Percentiles rank a stretch among this genome's conserved stretches.
Conservation (phyloP, 305 asterid genomes). For the Fraxinus latifolia region DNA sequence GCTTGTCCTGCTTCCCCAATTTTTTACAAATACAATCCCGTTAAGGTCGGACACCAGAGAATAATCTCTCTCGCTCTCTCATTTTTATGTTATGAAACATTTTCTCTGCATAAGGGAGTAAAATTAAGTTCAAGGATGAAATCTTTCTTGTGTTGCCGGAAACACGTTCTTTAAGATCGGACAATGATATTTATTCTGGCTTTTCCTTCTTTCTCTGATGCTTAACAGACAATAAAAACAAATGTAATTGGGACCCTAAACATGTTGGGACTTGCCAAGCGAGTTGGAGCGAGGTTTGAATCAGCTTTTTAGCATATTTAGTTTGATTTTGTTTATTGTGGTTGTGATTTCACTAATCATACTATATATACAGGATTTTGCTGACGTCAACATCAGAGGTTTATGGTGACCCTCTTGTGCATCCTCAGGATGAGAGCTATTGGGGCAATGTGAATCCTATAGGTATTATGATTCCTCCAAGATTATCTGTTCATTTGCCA, state of each 20-base stretch:
- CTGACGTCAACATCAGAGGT: conserved; percentile 53
- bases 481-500: neutral
- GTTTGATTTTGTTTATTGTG: neutral
- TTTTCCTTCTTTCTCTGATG: neutral
- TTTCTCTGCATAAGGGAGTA: neutral
- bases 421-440: conserved; percentile 46
- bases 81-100: neutral
- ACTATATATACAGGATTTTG: conserved; percentile 27
- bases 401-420: conserved; percentile 52
- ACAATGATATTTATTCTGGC: neutral
- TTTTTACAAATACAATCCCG: conserved; percentile 50
- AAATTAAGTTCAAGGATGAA: neutral
- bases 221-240: conserved; percentile 46
- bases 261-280: conserved; percentile 52
- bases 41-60: conserved; percentile 30
- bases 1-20: conserved; percentile 96
- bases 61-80: neutral
- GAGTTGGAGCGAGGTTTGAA: conserved; percentile 51
- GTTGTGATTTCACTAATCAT: neutral
- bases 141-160: neutral
- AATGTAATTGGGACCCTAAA: conserved; percentile 48
- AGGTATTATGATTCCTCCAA: conserved; percentile 24
- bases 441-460: conserved; percentile 54
- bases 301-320: neutral
- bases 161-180: neutral